phyloP scores from a whole-genome alignment of 176 grass and related monocot genomes.

The Rhynchospora pubera region DNA sequence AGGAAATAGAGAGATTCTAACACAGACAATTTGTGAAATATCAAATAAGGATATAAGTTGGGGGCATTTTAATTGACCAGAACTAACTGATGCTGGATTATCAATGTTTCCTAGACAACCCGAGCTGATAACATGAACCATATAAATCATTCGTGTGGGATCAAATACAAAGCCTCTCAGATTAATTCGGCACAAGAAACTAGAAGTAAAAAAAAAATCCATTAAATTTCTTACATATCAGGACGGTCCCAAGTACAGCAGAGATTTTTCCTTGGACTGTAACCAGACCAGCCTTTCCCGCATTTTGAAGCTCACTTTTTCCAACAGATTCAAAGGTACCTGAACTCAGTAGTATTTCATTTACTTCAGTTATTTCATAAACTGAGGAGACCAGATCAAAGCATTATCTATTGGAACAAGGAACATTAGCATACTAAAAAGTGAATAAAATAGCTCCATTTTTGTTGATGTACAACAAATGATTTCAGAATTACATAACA shows the following conservation, averaged over 20 bases:
- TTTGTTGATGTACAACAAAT: not conserved
- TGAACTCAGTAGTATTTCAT: slow-evolving; percentile 7
- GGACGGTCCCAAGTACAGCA: slow-evolving; percentile 61
- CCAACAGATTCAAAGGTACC: slow-evolving; percentile 69
- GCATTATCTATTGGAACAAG: not conserved
- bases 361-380: not conserved
- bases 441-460: not conserved
- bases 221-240: slow-evolving; percentile 58
- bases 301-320: slow-evolving; percentile 59
- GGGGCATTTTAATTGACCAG: not conserved
- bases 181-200: not conserved
- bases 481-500: not conserved
- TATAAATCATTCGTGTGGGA: not conserved
- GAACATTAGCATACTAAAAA: not conserved
- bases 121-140: not conserved
- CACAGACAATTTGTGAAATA: not conserved
- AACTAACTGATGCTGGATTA: not conserved
- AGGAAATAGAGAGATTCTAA: not conserved
- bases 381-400: not conserved
- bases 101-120: not conserved
- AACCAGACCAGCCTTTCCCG: slow-evolving; percentile 82
- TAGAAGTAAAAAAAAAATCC: not conserved
- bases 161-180: not conserved
- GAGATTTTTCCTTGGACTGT: slow-evolving; percentile 90
- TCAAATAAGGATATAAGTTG: not conserved